Percentiles rank a stretch among this genome's conserved stretches.
phyloP scores from a whole-genome alignment of 805 yeast species.

The Cyberlindnera samutprakarnensis region DNA sequence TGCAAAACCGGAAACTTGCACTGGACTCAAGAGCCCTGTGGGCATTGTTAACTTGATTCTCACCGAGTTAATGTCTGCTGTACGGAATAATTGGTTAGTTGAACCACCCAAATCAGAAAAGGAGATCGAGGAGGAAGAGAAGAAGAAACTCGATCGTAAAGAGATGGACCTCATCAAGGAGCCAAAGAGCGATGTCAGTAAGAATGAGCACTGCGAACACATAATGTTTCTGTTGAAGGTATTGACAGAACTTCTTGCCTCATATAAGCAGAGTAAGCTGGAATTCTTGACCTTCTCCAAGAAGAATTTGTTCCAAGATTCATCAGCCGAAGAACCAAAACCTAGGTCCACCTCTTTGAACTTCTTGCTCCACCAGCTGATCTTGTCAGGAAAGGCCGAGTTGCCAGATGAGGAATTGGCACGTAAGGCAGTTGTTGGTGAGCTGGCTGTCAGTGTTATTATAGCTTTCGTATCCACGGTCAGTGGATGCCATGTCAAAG shows the following conservation, averaged over 20 bases:
- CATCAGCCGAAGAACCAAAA: constrained; percentile 33
- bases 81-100: constrained; percentile 32
- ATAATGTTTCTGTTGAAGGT: constrained; percentile 61
- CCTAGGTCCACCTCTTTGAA: constrained; percentile 76
- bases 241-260: constrained; percentile 62
- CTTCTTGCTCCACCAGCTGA: constrained; percentile 65
- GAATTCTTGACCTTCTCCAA: constrained; percentile 77
- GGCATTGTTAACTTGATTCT: constrained; percentile 61
- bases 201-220: constrained; percentile 54
- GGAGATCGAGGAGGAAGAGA: constrained; percentile 24
- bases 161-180: constrained; percentile 18
- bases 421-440: constrained; percentile 51
- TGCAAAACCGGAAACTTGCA: background rate
- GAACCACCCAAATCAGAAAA: constrained; percentile 26
- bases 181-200: constrained; percentile 30
- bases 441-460: constrained; percentile 54
- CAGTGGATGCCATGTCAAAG: constrained; percentile 23
- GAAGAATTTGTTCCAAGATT: constrained; percentile 28
- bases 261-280: constrained; percentile 74
- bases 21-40: constrained; percentile 25
- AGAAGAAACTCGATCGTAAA: constrained; percentile 21
- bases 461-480: constrained; percentile 56
- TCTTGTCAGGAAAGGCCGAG: constrained; percentile 39
- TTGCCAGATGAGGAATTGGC: constrained; percentile 33
- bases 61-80: constrained; percentile 52